phyloP scores from a whole-genome alignment of 495 filamentous ascomycete genomes.

The Aspergillus ostianus region DNA sequence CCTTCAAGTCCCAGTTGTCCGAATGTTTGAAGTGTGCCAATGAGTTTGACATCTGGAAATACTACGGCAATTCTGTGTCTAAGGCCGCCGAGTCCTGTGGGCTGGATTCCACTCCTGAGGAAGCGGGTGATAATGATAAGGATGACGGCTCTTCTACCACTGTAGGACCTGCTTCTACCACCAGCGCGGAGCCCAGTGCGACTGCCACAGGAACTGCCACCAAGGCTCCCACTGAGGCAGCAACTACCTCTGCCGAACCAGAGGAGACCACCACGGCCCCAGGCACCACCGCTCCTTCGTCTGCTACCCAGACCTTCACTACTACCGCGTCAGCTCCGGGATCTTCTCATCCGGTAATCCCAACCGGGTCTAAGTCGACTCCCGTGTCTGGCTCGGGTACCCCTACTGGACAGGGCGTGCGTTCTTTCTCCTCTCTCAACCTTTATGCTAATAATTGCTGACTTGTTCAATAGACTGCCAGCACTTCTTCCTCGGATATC shows the following conservation, averaged over 20 bases:
- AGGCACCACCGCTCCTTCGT: background rate
- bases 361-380: background rate
- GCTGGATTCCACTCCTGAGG: conserved; percentile 35
- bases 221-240: background rate
- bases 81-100: conserved; percentile 34
- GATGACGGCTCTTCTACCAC: background rate
- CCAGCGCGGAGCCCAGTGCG: background rate
- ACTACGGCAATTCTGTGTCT: conserved; percentile 39
- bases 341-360: background rate
- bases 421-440: background rate
- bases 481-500: background rate
- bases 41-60: conserved; percentile 47
- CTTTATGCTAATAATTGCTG: background rate
- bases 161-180: background rate
- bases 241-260: background rate
- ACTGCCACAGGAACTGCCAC: background rate
- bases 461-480: background rate
- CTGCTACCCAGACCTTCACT: background rate
- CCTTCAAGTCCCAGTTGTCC: conserved; percentile 41
- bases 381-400: background rate
- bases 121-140: background rate
- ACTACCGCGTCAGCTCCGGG: background rate
- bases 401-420: background rate
- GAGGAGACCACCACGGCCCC: background rate
- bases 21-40: conserved; percentile 46